A percentile compares a stretch with the other conserved stretches of the same genome.
Evolutionary conservation across 805 yeast species (phyloP).

Genomic region (Grigorovia humatica): DNA sequence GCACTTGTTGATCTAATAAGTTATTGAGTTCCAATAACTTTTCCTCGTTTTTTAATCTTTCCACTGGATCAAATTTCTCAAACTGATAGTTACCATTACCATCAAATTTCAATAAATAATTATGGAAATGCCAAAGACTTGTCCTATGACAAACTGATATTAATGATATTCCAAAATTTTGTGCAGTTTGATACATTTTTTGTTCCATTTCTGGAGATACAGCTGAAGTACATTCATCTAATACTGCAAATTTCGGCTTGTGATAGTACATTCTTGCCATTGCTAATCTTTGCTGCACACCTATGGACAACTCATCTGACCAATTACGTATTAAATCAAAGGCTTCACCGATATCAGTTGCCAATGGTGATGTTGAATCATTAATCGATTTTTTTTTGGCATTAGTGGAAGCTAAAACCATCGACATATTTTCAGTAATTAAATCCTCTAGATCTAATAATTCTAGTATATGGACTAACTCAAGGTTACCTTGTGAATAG

Average conservation of each 20-base stretch:
- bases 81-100: slow-evolving; percentile 67
- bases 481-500: slow-evolving; percentile 32
- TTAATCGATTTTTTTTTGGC: neutral
- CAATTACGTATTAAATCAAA: slow-evolving; percentile 67
- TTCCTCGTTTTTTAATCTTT: slow-evolving; percentile 65
- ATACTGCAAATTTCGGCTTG: slow-evolving; percentile 83
- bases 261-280: slow-evolving; percentile 90
- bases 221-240: slow-evolving; percentile 93
- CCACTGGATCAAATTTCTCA: slow-evolving; percentile 56
- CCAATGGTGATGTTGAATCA: neutral
- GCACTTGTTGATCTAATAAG: slow-evolving; percentile 54
- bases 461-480: slow-evolving; percentile 42
- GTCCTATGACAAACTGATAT: slow-evolving; percentile 89
- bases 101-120: slow-evolving; percentile 69
- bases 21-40: slow-evolving; percentile 65
- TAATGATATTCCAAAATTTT: slow-evolving; percentile 65
- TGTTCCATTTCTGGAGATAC: slow-evolving; percentile 87
- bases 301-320: slow-evolving; percentile 81
- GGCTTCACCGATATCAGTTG: slow-evolving; percentile 34
- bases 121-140: slow-evolving; percentile 87
- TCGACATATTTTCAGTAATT: slow-evolving; percentile 34
- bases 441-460: slow-evolving; percentile 53
- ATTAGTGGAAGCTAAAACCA: slow-evolving; percentile 22
- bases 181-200: slow-evolving; percentile 78
- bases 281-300: slow-evolving; percentile 88